Conservation (phyloP, 225 moss, liverwort and hornwort species). For the Neckera pumila region DNA sequence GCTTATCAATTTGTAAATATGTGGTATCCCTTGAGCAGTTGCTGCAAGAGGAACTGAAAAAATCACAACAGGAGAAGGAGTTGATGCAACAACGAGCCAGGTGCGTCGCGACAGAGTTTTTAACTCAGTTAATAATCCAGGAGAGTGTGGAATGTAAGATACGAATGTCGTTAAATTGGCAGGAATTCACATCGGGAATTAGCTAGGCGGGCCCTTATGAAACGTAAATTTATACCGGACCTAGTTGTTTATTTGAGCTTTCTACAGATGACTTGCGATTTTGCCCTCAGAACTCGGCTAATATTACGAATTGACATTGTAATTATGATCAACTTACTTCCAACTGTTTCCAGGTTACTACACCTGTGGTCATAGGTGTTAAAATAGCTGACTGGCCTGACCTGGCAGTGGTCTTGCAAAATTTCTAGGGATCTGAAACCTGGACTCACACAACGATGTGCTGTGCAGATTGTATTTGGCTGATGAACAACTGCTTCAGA, state of each 20-base stretch:
- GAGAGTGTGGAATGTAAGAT: neutral
- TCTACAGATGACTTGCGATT: neutral
- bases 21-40: constrained; percentile 7
- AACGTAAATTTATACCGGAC: too few species aligned
- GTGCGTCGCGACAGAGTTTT: neutral
- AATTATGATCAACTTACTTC: neutral
- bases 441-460: neutral
- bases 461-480: constrained; percentile 36
- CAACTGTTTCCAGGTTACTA: neutral
- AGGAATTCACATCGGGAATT: neutral
- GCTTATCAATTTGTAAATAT: neutral
- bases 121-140: neutral
- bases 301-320: neutral
- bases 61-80: constrained; percentile 37
- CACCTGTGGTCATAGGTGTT: too few species aligned
- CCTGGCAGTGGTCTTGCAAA: neutral
- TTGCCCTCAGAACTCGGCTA: neutral
- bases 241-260: too few species aligned
- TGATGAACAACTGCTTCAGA: constrained; percentile 34
- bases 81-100: constrained; percentile 39
- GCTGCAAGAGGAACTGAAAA: constrained; percentile 41
- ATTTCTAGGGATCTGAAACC: neutral
- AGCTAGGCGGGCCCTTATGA: too few species aligned
- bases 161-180: neutral
- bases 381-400: neutral